Evolutionary conservation across 129 eudicot genomes (phyloP).

Genomic region (Flaveria robusta): DNA sequence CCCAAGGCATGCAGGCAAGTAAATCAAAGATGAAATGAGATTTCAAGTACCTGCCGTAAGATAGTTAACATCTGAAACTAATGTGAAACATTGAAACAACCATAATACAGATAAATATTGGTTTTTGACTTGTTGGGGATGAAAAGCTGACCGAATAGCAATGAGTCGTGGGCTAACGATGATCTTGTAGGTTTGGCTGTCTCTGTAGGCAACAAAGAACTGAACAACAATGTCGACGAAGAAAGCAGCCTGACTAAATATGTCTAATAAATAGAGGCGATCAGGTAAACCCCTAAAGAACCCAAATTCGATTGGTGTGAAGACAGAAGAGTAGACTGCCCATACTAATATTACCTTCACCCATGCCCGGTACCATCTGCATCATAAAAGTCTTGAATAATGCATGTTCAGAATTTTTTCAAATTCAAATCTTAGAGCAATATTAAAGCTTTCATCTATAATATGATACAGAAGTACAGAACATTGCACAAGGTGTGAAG

Average conservation of each 20-base stretch:
- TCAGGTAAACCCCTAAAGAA: slow-evolving; percentile 86
- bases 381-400: slow-evolving; percentile 20
- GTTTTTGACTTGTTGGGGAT: not conserved
- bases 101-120: not conserved
- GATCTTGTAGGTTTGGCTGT: slow-evolving; percentile 68
- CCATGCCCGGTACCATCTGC: slow-evolving; percentile 95
- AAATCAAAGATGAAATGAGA: slow-evolving; percentile 71
- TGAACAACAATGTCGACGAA: slow-evolving; percentile 70
- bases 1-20: slow-evolving; percentile 95
- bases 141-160: slow-evolving; percentile 68
- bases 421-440: not conserved
- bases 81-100: not conserved
- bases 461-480: not conserved
- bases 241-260: slow-evolving; percentile 72
- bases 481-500: not conserved
- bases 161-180: slow-evolving; percentile 59
- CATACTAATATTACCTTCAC: slow-evolving; percentile 74
- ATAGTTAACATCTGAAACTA: not conserved
- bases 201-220: slow-evolving; percentile 85
- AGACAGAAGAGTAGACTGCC: slow-evolving; percentile 92
- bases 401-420: not conserved
- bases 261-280: slow-evolving; percentile 68
- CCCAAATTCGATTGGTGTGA: slow-evolving; percentile 96
- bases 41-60: slow-evolving; percentile 66
- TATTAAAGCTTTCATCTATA: not conserved